Base-by-base conservation (phyloP, 768 basidiomycete species). In the Mycena chlorophos region DNA sequence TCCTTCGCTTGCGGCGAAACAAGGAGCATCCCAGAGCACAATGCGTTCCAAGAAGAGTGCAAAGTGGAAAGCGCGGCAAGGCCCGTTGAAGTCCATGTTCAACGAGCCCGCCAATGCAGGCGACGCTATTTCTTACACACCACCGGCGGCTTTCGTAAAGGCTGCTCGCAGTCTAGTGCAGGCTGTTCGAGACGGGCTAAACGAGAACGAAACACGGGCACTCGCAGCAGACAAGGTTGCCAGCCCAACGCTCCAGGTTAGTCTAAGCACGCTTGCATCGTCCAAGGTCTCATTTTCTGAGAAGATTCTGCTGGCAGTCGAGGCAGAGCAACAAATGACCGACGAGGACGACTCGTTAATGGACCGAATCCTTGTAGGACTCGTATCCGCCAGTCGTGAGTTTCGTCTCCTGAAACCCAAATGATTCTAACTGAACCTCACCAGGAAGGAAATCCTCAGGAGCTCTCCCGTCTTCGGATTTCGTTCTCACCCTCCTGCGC, bases 1-100 rank as follows among this genome's bases (percentile, higher is more conserved):
- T 14, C 89, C 91, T 0, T 71, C 76, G 26, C 65, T 83, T 2
- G 76, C 80, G 3, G 59, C 73, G 14, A 71, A 71, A 3, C 76
- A 78, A 16, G 63, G 71, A 22, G 61, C 63, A 16, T 61, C 71
- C 14, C 72, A 73, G 51, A 74, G 75, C 10, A 68, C 74, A 27
- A 58, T 91, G 28, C 83, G 94, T n/a, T 94, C 91, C 12, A 96
- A 91, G 69, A 91, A 88, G 71, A 92, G 88, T 57, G 79, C 82
- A 0, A 80, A 85, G 14, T 96, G 88, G 83, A 91, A 94, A 65
- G 82, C 85, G 45, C 84, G 81, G 50, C 91, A 92, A 57, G 91
- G 87, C 1, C 76, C 81, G 12, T 85, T 95, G 81, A 89, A 85
- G 66, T 92, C 91, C 3, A 80, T 96, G 13, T 87, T 96, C 60